Evolutionary conservation across 768 basidiomycete genomes (phyloP).

Genomic region (Mrakia frigida): DNA sequence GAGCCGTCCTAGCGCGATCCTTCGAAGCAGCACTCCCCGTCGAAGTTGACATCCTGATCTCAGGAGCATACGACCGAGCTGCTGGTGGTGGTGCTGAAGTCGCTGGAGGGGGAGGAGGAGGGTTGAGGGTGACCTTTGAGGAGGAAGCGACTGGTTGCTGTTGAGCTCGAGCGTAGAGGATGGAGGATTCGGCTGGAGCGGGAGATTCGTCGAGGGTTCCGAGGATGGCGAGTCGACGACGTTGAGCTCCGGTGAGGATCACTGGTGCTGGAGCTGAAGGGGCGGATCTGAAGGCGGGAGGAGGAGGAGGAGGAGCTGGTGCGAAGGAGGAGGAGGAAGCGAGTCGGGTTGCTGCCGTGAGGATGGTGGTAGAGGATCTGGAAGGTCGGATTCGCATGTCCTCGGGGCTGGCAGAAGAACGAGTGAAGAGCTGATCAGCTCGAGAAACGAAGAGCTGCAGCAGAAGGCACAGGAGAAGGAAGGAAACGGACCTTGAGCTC

Average conservation of each 20-base stretch:
- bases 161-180: background rate
- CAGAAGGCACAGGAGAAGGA: background rate
- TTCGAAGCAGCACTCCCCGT: background rate
- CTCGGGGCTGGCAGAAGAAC: background rate
- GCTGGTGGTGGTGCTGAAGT: background rate
- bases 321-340: background rate
- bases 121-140: background rate
- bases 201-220: background rate
- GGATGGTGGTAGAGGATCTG: background rate
- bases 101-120: background rate
- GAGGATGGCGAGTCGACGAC: constrained; percentile 3
- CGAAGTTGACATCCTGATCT: background rate
- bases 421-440: background rate
- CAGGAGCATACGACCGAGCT: background rate
- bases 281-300: background rate
- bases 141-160: constrained; percentile 7
- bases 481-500: background rate
- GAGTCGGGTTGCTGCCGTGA: constrained; percentile 6
- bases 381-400: background rate
- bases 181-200: background rate
- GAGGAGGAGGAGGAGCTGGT: background rate
- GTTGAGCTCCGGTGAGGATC: background rate
- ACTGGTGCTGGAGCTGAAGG: background rate
- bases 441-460: background rate
- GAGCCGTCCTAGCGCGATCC: background rate